Conservation (phyloP, 176 grass and related monocot species). For the Carex pumila region DNA sequence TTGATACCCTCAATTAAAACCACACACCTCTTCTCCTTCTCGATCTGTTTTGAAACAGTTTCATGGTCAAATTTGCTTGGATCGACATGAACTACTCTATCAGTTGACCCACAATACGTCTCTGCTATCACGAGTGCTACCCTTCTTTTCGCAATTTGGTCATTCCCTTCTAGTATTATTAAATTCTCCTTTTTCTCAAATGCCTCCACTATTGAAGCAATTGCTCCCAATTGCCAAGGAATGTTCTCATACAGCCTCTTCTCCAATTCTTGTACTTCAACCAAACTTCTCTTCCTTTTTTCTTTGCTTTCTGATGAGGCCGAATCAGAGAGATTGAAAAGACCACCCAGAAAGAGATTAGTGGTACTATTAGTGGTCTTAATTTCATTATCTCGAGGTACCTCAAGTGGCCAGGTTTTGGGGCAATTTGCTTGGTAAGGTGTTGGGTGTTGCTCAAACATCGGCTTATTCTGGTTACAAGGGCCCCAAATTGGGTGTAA, state of each 20-base stretch:
- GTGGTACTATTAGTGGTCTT: constrained; percentile 14
- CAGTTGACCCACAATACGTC: constrained; percentile 29
- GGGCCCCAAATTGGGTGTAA: constrained; percentile 8
- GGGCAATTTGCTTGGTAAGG: constrained; percentile 17
- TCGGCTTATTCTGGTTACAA: constrained; percentile 30
- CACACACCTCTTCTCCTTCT: constrained; percentile 29
- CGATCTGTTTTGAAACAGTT: constrained; percentile 20
- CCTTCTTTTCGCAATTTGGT: constrained; percentile 40
- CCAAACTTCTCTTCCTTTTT: not conserved
- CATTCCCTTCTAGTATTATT: constrained; percentile 48
- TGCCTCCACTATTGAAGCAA: constrained; percentile 41
- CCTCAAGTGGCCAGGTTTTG: constrained; percentile 13
- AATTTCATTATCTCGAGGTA: constrained; percentile 18
- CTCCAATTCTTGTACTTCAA: constrained; percentile 37
- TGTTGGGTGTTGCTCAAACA: constrained; percentile 2
- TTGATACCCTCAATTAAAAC: constrained; percentile 48
- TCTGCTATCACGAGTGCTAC: constrained; percentile 31
- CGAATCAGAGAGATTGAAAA: constrained; percentile 55
- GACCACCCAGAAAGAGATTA: constrained; percentile 37
- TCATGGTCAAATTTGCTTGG: constrained; percentile 13
- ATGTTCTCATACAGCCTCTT: constrained; percentile 49
- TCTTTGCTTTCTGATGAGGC: constrained; percentile 41
- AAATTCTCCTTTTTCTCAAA: constrained; percentile 33
- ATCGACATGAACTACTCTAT: constrained; percentile 16
- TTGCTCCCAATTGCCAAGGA: constrained; percentile 48